Percentiles rank a stretch among this genome's conserved stretches.
phyloP scores from a whole-genome alignment of 2,329 filamentous ascomycete species.

The Neocatenulostroma microsporum region DNA sequence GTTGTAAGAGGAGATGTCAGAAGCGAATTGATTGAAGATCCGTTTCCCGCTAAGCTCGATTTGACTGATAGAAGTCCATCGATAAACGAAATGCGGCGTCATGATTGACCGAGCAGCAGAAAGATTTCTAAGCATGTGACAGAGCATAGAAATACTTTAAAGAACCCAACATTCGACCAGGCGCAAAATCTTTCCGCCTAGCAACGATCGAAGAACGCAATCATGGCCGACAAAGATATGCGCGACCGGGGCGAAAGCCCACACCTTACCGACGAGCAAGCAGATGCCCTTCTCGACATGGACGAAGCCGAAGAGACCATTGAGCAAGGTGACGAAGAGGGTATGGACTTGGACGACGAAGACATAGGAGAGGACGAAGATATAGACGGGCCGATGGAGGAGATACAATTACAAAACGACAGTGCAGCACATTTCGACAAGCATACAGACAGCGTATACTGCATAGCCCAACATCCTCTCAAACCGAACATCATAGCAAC shows the following conservation, averaged over 20 bases:
- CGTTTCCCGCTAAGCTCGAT: too few relatives aligned
- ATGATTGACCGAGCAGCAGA: too few relatives aligned
- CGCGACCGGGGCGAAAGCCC: slow-evolving; percentile 15
- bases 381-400: slow-evolving; percentile 42
- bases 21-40: too few relatives aligned
- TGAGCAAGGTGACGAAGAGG: slow-evolving; percentile 57
- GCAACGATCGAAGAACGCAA: background rate
- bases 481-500: slow-evolving; percentile 73
- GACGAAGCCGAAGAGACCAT: slow-evolving; percentile 72
- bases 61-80: too few relatives aligned
- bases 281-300: slow-evolving; percentile 64
- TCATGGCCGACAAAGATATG: slow-evolving; percentile 12
- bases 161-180: background rate
- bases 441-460: slow-evolving; percentile 87
- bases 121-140: slow-evolving; percentile 8
- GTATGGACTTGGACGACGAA: slow-evolving; percentile 72
- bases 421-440: slow-evolving; percentile 84
- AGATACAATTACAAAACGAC: slow-evolving; percentile 82
- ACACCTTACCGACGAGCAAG: slow-evolving; percentile 34
- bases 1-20: too few relatives aligned
- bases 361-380: slow-evolving; percentile 51
- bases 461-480: slow-evolving; percentile 84
- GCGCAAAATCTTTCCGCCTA: background rate
- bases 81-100: too few relatives aligned
- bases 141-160: background rate